Evolutionary conservation across 257 asterid species (phyloP).

Genomic region (Knoxia roxburghii): DNA sequence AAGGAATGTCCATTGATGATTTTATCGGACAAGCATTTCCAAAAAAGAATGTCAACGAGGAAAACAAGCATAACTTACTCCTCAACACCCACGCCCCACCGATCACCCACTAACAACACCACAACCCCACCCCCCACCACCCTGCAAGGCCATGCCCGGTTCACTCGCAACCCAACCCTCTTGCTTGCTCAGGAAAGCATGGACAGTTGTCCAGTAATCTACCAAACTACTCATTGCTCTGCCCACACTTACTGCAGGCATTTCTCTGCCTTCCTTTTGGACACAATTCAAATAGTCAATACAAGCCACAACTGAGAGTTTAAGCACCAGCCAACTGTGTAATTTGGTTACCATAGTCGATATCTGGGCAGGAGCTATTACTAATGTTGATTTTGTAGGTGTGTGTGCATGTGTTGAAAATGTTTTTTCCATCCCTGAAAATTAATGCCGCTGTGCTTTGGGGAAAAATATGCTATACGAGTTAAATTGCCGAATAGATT

Average conservation of each 20-base stretch:
- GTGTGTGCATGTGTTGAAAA: too few relatives aligned
- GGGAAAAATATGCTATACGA: background rate
- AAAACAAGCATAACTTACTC: slow-evolving; percentile 3
- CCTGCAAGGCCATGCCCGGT: too few relatives aligned
- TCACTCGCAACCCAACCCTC: background rate
- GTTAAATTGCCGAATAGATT: background rate
- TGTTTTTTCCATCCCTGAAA: background rate
- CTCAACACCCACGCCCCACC: too few relatives aligned
- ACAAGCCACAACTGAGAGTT: background rate
- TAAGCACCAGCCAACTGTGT: background rate
- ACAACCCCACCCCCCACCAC: too few relatives aligned
- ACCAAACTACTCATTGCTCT: too few relatives aligned
- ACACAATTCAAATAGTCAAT: too few relatives aligned
- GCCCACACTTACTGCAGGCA: too few relatives aligned
- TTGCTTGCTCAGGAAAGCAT: background rate
- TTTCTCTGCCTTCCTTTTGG: too few relatives aligned
- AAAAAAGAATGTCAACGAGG: background rate
- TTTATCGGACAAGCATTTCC: too few relatives aligned
- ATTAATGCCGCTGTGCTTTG: background rate
- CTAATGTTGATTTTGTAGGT: background rate
- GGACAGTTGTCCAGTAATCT: background rate
- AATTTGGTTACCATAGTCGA: background rate
- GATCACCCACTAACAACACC: too few relatives aligned
- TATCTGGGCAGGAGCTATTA: background rate
- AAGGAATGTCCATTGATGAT: too few relatives aligned